A percentile compares a stretch with the other conserved stretches of the same genome.
Conservation (phyloP, 2,329 filamentous ascomycete species). For the Neurospora sp. region DNA sequence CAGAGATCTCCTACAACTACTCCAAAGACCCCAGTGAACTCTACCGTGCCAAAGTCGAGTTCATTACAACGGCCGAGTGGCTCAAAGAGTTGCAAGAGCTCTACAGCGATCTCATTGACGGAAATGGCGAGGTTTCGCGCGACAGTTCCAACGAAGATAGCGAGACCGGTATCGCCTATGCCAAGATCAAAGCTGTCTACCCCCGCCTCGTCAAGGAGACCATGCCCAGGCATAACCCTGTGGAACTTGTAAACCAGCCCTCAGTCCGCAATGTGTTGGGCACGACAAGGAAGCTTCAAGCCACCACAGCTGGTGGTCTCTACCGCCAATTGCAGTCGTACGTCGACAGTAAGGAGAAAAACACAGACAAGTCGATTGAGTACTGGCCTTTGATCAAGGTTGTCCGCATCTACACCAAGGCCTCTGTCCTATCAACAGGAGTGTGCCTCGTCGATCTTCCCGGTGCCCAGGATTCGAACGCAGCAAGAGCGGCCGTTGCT, state of each 20-base stretch:
- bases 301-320: constrained; percentile 29
- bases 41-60: constrained; percentile 43
- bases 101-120: constrained; percentile 36
- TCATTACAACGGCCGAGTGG: constrained; percentile 43
- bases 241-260: constrained; percentile 32
- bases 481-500: constrained; percentile 40
- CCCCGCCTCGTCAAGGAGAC: constrained; percentile 26
- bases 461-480: constrained; percentile 50
- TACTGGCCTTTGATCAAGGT: constrained; percentile 45
- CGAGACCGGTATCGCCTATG: constrained; percentile 30
- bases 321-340: constrained; percentile 38
- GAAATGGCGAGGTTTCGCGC: constrained; percentile 27
- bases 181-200: constrained; percentile 37
- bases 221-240: constrained; percentile 26
- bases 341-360: constrained; percentile 46
- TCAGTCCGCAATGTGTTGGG: constrained; percentile 36
- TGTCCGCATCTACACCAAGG: constrained; percentile 31
- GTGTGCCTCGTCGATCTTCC: constrained; percentile 39
- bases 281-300: constrained; percentile 30
- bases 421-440: constrained; percentile 26
- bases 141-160: constrained; percentile 22
- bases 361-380: constrained; percentile 17
- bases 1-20: constrained; percentile 47
- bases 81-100: constrained; percentile 38
- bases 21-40: constrained; percentile 23